phyloP scores from a whole-genome alignment of 495 filamentous ascomycete species.

The Penicillium waksmanii region DNA sequence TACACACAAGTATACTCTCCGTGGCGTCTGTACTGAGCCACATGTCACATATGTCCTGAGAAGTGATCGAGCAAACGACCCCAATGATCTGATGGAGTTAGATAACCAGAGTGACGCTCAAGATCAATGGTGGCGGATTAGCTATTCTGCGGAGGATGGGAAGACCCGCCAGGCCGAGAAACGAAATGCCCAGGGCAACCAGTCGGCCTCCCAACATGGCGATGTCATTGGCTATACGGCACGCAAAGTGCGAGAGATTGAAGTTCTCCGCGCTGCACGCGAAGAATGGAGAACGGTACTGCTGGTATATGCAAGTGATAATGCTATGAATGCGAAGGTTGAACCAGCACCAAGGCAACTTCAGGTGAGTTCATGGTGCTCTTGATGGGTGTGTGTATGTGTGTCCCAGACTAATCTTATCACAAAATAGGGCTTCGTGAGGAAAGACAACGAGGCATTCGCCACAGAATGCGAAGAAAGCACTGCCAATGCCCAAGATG shows the following conservation, averaged over 20 bases:
- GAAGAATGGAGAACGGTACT: slow-evolving; percentile 51
- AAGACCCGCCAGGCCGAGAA: slow-evolving; percentile 42
- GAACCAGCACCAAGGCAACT: slow-evolving; percentile 42
- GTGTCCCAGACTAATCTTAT: slow-evolving; percentile 9
- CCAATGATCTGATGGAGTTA: slow-evolving; percentile 29
- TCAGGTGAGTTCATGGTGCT: slow-evolving; percentile 34
- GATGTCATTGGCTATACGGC: slow-evolving; percentile 51
- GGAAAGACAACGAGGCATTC: slow-evolving; percentile 52
- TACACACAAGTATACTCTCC: slow-evolving; percentile 52
- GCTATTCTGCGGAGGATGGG: slow-evolving; percentile 52
- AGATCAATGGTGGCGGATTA: slow-evolving; percentile 61
- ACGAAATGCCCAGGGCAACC: slow-evolving; percentile 22
- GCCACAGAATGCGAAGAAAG: slow-evolving; percentile 43
- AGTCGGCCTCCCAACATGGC: slow-evolving; percentile 27
- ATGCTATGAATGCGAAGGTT: slow-evolving; percentile 40
- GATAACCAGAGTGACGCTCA: slow-evolving; percentile 26
- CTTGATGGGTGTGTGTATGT: neutral
- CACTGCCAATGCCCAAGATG: slow-evolving; percentile 5
- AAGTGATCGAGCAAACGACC: slow-evolving; percentile 9
- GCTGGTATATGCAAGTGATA: slow-evolving; percentile 56
- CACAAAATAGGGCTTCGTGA: slow-evolving; percentile 47
- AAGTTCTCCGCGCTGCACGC: slow-evolving; percentile 57
- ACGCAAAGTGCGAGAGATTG: slow-evolving; percentile 50
- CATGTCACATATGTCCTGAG: slow-evolving; percentile 56
- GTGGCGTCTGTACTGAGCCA: slow-evolving; percentile 55